Evolutionary conservation across 2,329 filamentous ascomycete genomes (phyloP), one percentile per base, ranked within the genome.

Genomic region (Trichophyton schoenleinii): DNA sequence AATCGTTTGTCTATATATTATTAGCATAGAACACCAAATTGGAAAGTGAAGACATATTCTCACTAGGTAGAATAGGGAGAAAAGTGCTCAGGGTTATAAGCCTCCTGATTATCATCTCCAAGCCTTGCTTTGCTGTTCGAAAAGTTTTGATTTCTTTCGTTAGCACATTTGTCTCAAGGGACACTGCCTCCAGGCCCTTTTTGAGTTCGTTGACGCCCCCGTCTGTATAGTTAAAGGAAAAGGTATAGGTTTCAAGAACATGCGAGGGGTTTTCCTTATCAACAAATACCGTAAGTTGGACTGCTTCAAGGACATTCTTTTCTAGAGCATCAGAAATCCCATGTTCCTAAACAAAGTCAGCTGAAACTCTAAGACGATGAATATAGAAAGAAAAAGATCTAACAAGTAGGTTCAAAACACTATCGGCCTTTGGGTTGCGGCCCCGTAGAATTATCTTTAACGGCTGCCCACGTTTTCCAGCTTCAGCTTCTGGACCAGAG

Each of bases 161-260:
- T 62, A 64, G 69, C 31, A 70, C 70, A 6, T 67, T 64, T 3
- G 67, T 64, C 8, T 71, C 66, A 42, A 73, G 64, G 1, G 62
- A 75, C 57, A 65, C 63, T 62, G 62, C 71, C 38, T 64, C 67
- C 64, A 65, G 66, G 61, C 63, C 70, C 67, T 53, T 72, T 61
- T 65, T 68, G 62, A 71, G 61, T 70, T 68, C 62, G 66, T 71
- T 46, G 68, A 63, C 9, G 60, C 69, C 11, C 59, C 69, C 60
- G 61, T 67, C 57, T 63, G 65, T 62, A 64, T 80, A 80, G 20
- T 74, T 73, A 66, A 81, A 77, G 3, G 72, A 73, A 64, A 80
- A 80, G 1, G 74, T 78, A 66, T 81, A 81, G 3, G 72, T 74
- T 67, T 81, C 79, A 9, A 81, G 57, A n/a, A 80, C 72, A 34